A percentile compares a stretch with the other conserved stretches of the same genome.
phyloP scores from a whole-genome alignment of 2,329 filamentous ascomycete species.

The Alternaria incomplexa region DNA sequence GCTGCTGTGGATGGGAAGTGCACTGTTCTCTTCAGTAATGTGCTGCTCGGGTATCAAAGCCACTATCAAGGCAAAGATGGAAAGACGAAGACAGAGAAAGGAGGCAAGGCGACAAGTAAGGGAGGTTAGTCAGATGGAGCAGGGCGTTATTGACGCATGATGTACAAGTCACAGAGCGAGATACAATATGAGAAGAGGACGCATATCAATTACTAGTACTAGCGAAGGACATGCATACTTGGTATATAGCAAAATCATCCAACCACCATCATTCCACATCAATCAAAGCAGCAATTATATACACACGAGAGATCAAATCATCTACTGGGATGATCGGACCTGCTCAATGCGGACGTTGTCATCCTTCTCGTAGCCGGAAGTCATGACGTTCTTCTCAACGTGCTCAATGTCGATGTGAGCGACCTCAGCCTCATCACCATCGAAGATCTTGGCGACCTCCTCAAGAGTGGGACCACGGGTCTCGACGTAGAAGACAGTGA shows the following conservation, averaged over 20 bases:
- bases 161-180: not conserved
- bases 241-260: constrained; percentile 5
- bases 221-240: constrained; percentile 1
- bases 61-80: constrained; percentile 17
- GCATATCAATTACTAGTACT: constrained; percentile 2
- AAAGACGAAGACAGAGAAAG: constrained; percentile 5
- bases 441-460: constrained; percentile 73
- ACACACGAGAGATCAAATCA: not conserved
- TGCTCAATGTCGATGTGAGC: constrained; percentile 34
- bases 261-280: not conserved
- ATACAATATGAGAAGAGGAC: not conserved
- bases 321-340: constrained; percentile 7
- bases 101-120: not conserved
- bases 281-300: not conserved
- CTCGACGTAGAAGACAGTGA: constrained; percentile 72
- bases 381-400: constrained; percentile 21
- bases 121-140: constrained; percentile 6
- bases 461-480: constrained; percentile 74
- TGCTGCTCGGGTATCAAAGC: constrained; percentile 31
- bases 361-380: constrained; percentile 35
- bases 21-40: constrained; percentile 32
- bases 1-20: constrained; percentile 30
- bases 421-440: constrained; percentile 64
- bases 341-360: constrained; percentile 25
- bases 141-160: not conserved